phyloP scores from a whole-genome alignment of 108 stramenopile species.

The Skeletonema marinoi region DNA sequence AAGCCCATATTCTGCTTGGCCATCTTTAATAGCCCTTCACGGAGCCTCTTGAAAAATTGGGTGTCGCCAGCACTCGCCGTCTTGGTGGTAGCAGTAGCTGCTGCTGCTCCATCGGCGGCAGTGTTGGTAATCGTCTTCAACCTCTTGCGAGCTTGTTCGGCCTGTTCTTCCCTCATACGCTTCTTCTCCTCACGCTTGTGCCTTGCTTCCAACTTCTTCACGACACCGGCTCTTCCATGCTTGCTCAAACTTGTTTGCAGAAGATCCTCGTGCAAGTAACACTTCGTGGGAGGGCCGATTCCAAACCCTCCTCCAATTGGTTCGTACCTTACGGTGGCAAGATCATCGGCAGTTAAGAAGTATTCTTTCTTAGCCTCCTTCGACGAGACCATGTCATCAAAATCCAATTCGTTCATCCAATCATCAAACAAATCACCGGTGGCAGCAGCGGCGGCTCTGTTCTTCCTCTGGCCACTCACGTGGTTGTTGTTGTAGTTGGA shows the following conservation, averaged over 20 bases:
- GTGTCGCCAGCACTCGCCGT: neutral
- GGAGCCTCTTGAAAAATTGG: neutral
- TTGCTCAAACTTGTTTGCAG: neutral
- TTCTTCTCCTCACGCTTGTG: slow-evolving; percentile 16
- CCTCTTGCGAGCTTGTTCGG: neutral
- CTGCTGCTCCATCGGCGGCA: neutral
- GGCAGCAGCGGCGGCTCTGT: too few relatives aligned
- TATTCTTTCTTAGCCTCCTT: slow-evolving; percentile 5
- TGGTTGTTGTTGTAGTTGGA: too few relatives aligned
- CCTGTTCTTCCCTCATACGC: slow-evolving; percentile 10
- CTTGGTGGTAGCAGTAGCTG: neutral
- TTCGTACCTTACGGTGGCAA: neutral
- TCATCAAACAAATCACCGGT: neutral
- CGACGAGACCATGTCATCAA: neutral
- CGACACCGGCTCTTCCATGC: neutral
- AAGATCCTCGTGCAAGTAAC: neutral
- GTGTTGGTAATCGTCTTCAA: slow-evolving; percentile 5
- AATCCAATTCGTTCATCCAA: neutral
- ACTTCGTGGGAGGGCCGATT: neutral
- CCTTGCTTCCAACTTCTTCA: neutral
- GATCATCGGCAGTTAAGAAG: slow-evolving; percentile 8
- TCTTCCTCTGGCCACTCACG: too few relatives aligned
- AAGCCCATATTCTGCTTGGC: neutral
- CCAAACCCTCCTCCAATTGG: neutral
- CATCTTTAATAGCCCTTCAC: neutral